Base-by-base conservation (phyloP, 768 basidiomycete genomes). In the Leccinum disarticulatum region DNA sequence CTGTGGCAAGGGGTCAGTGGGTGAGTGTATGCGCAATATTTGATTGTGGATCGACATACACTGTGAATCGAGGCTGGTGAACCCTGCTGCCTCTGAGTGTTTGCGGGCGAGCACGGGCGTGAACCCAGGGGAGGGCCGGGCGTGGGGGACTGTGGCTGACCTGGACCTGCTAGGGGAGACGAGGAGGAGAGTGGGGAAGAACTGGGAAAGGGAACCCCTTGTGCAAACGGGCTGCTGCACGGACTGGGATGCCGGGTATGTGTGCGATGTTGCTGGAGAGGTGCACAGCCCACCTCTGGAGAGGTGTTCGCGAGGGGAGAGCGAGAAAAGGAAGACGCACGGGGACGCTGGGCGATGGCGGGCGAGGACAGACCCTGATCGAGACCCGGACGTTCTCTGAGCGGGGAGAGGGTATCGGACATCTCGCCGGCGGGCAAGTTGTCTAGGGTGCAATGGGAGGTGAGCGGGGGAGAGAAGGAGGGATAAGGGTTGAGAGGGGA, bases 401-500 rank as follows among this genome's bases (percentile, higher is more conserved):
- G 55, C 8, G 68, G 59, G 14, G 66, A 65, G 30, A 65, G 59
- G 15, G 61, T 60, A 19, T 65, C 66, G 9, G 57, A 56, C 43
- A 57, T 58, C 41, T 68, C 68, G 6, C 33, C 33, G 2, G 52
- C 27, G 11, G 63, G 61, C 10, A 62, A 64, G 55, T 62, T 52
- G 27, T 52, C 43, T 8, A 58, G 54, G 4, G 56, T 57, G 35
- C 52, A 30, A 28, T 2, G 56, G 35, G 2, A 49, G 35, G 22
- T n/a, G 41, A 41, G n/a, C 41, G 48, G 48, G 15, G 57, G 55
- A 47, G 54, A 46, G 28, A 62, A 61, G 13, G 57, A 52, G 22
- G 57, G 56, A 49, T 66, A 57, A 1, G 68, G 69, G 15, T 68
- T 68, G 19, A 73, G 60, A 48, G 66, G 73, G 13, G 69, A 74